These are phyloP conservation scores for Blepharisma japonicum DNA, from an alignment of 73 alveolate species.

Conservation along the genomic window DNA sequence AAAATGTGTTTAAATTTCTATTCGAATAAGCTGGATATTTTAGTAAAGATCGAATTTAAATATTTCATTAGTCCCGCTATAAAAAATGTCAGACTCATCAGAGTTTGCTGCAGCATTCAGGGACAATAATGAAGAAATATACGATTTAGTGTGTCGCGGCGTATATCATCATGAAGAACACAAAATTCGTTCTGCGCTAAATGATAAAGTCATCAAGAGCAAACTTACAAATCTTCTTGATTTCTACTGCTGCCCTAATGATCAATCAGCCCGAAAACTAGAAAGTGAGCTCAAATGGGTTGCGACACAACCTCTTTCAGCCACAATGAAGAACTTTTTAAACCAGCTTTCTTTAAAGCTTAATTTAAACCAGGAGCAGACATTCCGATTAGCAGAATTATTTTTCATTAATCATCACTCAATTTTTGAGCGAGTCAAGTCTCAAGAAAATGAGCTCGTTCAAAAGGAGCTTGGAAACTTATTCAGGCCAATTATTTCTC, in stretches of 20 bases:
- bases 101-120: neutral
- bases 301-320: neutral
- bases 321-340: conserved; percentile 1
- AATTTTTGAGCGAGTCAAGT: neutral
- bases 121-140: conserved; percentile 2
- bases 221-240: neutral
- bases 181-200: neutral
- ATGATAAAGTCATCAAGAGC: neutral
- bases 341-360: neutral
- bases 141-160: neutral
- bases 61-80: no score
- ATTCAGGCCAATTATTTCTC: neutral
- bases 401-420: neutral
- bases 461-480: neutral
- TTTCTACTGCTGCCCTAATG: neutral
- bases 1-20: no score
- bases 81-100: neutral
- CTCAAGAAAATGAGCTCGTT: neutral
- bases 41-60: no score
- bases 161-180: neutral
- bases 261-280: neutral
- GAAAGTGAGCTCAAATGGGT: neutral
- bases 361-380: neutral
- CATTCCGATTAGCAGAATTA: conserved; percentile 7
- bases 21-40: no score